A percentile compares a stretch with the other conserved stretches of the same genome.
These are phyloP conservation scores for Fagopyrum tataricum DNA, from an alignment of 148 eudicot species.

Conservation along the genomic window DNA sequence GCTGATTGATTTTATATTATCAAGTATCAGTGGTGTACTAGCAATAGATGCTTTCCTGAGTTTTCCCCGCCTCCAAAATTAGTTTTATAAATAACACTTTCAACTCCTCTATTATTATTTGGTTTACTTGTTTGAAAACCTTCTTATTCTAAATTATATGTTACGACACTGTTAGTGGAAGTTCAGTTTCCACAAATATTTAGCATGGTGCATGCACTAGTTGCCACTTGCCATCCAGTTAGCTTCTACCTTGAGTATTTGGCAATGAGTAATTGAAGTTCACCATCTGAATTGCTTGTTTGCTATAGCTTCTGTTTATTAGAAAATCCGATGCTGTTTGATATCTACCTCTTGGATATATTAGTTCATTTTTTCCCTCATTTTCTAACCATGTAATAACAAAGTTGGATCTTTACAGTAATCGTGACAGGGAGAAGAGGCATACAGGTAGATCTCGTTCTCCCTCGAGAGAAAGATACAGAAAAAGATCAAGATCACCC, in stretches of 20 bases:
- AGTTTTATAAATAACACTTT: not conserved
- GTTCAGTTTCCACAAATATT: not conserved
- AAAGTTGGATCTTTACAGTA: conserved; percentile 30
- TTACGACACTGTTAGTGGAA: not conserved
- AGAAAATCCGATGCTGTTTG: not conserved
- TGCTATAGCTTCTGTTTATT: not conserved
- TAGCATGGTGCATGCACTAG: not conserved
- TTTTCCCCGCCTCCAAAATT: not conserved
- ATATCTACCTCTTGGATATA: not conserved
- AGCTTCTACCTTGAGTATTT: not conserved
- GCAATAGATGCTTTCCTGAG: not conserved
- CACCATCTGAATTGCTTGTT: not conserved
- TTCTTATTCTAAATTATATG: not conserved
- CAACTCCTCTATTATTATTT: not conserved
- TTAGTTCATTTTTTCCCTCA: not conserved
- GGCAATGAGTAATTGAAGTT: not conserved
- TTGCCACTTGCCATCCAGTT: not conserved
- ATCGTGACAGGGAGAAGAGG: conserved; percentile 49
- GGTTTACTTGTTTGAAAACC: not conserved
- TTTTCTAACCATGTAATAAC: not conserved
- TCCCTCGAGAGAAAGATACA: conserved; percentile 30
- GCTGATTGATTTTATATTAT: not conserved
- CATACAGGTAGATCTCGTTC: conserved; percentile 52
- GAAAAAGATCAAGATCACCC: conserved; percentile 36
- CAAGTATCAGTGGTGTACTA: not conserved